A percentile compares a stretch with the other conserved stretches of the same genome.
These are phyloP conservation scores for Xylaria bambusicola DNA, from an alignment of 495 filamentous ascomycete genomes.

Conservation along the genomic window DNA sequence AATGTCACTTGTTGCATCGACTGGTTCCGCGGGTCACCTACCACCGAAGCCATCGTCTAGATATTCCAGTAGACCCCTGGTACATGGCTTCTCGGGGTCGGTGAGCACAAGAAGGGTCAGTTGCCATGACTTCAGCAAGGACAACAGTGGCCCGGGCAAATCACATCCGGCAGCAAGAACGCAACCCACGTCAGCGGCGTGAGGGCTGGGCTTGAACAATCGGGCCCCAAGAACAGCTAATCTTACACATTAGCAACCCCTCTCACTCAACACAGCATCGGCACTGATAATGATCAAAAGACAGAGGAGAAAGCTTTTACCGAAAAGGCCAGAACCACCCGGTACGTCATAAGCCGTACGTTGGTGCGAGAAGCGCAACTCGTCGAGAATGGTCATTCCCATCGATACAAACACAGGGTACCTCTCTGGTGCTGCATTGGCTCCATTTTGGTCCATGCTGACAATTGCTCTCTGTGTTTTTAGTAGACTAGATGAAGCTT, in stretches of 20 bases:
- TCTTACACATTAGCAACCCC: slow-evolving; percentile 9
- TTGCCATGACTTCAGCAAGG: slow-evolving; percentile 26
- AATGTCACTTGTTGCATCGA: background rate
- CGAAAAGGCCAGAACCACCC: slow-evolving; percentile 41
- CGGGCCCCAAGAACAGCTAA: slow-evolving; percentile 10
- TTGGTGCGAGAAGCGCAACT: slow-evolving; percentile 31
- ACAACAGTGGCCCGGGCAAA: slow-evolving; percentile 24
- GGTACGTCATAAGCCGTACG: slow-evolving; percentile 33
- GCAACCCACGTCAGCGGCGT: slow-evolving; percentile 20
- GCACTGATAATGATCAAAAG: slow-evolving; percentile 20
- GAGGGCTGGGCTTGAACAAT: slow-evolving; percentile 2
- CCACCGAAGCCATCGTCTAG: slow-evolving; percentile 18
- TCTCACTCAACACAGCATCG: background rate
- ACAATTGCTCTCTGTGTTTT: too few relatives aligned
- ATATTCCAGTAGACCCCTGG: slow-evolving; percentile 28
- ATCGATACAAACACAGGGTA: slow-evolving; percentile 22
- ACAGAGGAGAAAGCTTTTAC: slow-evolving; percentile 41
- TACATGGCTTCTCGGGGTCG: slow-evolving; percentile 20
- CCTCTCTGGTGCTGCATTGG: background rate
- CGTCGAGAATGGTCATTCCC: slow-evolving; percentile 42
- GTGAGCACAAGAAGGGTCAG: slow-evolving; percentile 12
- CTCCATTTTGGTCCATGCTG: background rate
- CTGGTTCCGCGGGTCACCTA: slow-evolving; percentile 10
- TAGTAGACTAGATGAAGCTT: too few relatives aligned
- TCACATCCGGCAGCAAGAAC: slow-evolving; percentile 28